Base-by-base conservation (phyloP, 2,329 filamentous ascomycete species). In the Sclerotinia trifoliorum region DNA sequence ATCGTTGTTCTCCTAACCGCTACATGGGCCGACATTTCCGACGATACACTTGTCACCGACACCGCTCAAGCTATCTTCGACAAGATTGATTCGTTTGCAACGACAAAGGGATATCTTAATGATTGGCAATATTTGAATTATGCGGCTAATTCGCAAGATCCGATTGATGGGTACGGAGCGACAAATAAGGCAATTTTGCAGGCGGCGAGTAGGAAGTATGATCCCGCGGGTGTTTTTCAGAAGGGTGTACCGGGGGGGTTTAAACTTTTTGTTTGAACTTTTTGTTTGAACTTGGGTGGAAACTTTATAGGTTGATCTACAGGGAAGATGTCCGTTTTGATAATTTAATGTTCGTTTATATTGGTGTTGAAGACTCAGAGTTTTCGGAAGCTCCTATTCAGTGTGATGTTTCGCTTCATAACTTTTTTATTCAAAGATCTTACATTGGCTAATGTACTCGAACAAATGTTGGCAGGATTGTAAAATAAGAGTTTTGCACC, bases 51-150 rank as follows among this genome's bases (percentile, higher is more conserved):
- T 15, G 49, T 35, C 4, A 15, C 13, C 10, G 5, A 19, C 15
- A 44, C 44, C 21, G 51, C 62, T 11, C 63, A 49, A 26, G 15
- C 19, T 21, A 46, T 60, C 24, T 51, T 67, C 10, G 19, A 64
- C 24, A 67, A 39, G 24, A 67, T 67, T 29, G 54, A 55, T 21
- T 24, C 11, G 0, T 60, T 48, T 35, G 57, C 66, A 3, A 42
- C 24, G 4, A 8, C 32, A n/a, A 10, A 32, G n/a, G 44, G 54
- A 26, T 49, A 26, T 7, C 24, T 29, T 24, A 52, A 46, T 21
- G 46, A 60, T 32, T 67, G 51, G 26, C 35, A 55, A 5, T 83
- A 83, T 71, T 76, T 81, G 52, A 83, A 84, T 72, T 84, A 84
- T 65, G 81, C 81, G 0, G 78, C 78, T 13, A 73, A 74, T 54